phyloP scores from a whole-genome alignment of 2,329 filamentous ascomycete species.

The Penicillium sp. region DNA sequence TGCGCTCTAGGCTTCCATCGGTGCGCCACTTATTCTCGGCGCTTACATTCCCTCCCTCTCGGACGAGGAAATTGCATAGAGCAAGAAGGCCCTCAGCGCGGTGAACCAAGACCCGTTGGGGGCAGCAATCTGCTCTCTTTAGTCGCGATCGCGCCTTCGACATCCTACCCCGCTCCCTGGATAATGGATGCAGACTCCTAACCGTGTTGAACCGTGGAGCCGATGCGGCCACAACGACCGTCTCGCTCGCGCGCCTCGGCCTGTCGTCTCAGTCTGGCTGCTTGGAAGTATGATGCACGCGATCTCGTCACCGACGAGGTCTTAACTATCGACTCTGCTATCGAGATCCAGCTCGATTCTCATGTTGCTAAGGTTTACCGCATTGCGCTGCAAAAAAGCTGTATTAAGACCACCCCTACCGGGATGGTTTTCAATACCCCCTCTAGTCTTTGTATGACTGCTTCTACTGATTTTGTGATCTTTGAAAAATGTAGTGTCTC shows the following conservation, averaged over 20 bases:
- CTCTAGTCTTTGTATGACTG: slow-evolving; percentile 47
- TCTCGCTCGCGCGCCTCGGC: slow-evolving; percentile 42
- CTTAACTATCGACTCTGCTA: slow-evolving; percentile 20
- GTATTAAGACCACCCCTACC: slow-evolving; percentile 40
- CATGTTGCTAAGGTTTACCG: slow-evolving; percentile 49
- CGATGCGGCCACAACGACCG: slow-evolving; percentile 26
- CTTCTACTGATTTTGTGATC: slow-evolving; percentile 25
- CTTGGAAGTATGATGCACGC: slow-evolving; percentile 37
- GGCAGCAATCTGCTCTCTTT: slow-evolving; percentile 50
- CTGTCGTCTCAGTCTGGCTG: slow-evolving; percentile 30
- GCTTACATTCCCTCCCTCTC: slow-evolving; percentile 43
- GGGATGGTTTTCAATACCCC: slow-evolving; percentile 55
- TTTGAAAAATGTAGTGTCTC: slow-evolving; percentile 42
- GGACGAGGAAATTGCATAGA: slow-evolving; percentile 35
- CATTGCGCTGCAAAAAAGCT: slow-evolving; percentile 36
- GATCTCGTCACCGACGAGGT: slow-evolving; percentile 48
- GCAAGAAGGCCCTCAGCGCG: slow-evolving; percentile 40
- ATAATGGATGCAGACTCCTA: slow-evolving; percentile 50
- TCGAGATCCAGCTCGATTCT: slow-evolving; percentile 33
- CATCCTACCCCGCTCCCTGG: slow-evolving; percentile 49
- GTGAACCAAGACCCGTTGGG: slow-evolving; percentile 47
- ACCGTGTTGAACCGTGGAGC: slow-evolving; percentile 49
- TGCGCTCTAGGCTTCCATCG: slow-evolving; percentile 53
- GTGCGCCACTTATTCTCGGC: slow-evolving; percentile 52
- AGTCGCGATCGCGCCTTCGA: slow-evolving; percentile 48